These are phyloP conservation scores for Auricularia sp. DNA, from an alignment of 768 basidiomycete species.

Conservation along the genomic window DNA sequence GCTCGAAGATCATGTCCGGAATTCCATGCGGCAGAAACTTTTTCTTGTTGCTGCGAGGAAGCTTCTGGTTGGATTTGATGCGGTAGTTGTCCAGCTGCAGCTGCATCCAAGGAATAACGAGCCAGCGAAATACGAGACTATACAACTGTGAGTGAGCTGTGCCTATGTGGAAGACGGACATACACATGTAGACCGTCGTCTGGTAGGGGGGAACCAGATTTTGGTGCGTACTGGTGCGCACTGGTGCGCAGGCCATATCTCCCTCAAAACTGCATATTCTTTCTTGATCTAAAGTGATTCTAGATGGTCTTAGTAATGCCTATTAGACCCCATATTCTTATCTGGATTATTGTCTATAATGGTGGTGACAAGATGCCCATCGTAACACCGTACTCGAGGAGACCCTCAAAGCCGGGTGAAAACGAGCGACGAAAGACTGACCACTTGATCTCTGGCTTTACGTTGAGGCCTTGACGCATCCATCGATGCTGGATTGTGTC, in stretches of 20 bases:
- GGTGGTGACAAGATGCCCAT: slow-evolving; percentile 13
- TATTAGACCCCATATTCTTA: too few species aligned
- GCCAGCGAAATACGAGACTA: slow-evolving; percentile 33
- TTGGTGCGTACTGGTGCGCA: too few species aligned
- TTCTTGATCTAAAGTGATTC: too few species aligned
- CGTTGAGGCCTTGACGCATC: slow-evolving; percentile 27
- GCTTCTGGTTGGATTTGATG: slow-evolving; percentile 14
- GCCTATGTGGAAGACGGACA: not conserved
- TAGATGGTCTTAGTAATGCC: too few species aligned
- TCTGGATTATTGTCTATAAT: too few species aligned
- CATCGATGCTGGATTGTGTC: slow-evolving; percentile 35
- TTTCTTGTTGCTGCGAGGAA: slow-evolving; percentile 18
- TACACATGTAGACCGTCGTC: not conserved
- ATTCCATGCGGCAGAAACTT: slow-evolving; percentile 32
- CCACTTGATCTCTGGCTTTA: slow-evolving; percentile 37
- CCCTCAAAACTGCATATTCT: too few species aligned
- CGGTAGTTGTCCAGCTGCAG: slow-evolving; percentile 25
- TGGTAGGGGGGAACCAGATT: too few species aligned
- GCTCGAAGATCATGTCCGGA: slow-evolving; percentile 24
- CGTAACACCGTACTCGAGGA: slow-evolving; percentile 24
- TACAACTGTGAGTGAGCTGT: not conserved
- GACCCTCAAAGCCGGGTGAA: slow-evolving; percentile 27
- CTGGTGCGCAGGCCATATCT: too few species aligned
- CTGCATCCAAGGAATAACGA: slow-evolving; percentile 34
- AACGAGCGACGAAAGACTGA: slow-evolving; percentile 17